phyloP scores from a whole-genome alignment of 1,284 basidiomycete genomes.

The Pholiota adiposa region DNA sequence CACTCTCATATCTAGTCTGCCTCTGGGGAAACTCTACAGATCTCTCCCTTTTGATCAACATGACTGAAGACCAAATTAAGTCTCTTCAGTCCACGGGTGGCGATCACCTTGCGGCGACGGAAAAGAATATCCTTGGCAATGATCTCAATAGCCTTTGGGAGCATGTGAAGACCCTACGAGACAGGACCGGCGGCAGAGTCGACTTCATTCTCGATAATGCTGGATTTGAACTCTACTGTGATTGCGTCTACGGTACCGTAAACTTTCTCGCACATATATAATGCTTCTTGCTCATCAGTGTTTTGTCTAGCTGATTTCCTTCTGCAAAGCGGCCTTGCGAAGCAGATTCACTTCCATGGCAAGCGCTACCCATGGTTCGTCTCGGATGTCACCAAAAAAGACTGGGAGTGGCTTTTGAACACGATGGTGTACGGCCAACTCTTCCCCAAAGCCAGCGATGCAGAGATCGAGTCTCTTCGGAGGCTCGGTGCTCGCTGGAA shows the following conservation, averaged over 20 bases:
- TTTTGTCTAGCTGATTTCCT: constrained; percentile 76
- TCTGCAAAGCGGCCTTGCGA: constrained; percentile 89
- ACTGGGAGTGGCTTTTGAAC: constrained; percentile 95
- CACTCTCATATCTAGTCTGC: constrained; percentile 62
- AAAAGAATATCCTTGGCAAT: constrained; percentile 95
- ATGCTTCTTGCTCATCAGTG: constrained; percentile 10
- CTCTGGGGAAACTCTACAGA: constrained; percentile 98
- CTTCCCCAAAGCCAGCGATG: constrained; percentile 81
- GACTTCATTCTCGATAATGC: constrained; percentile 92
- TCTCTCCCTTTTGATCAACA: constrained; percentile 94
- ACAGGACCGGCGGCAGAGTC: constrained; percentile 79
- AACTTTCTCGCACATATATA: neutral
- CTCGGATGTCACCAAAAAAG: constrained; percentile 95
- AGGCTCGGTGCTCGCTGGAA: constrained; percentile 91
- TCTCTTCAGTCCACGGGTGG: constrained; percentile 96
- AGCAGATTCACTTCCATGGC: constrained; percentile 90
- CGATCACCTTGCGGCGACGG: constrained; percentile 92
- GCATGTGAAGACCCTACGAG: constrained; percentile 70
- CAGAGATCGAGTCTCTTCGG: constrained; percentile 82
- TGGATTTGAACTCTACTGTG: constrained; percentile 96
- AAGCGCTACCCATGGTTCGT: constrained; percentile 94
- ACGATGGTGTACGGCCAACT: constrained; percentile 87
- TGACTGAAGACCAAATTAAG: constrained; percentile 99
- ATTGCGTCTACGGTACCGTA: constrained; percentile 87
- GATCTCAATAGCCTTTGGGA: constrained; percentile 85